phyloP scores from a whole-genome alignment of 2,329 filamentous ascomycete genomes.

The Colletotrichum lentis region DNA sequence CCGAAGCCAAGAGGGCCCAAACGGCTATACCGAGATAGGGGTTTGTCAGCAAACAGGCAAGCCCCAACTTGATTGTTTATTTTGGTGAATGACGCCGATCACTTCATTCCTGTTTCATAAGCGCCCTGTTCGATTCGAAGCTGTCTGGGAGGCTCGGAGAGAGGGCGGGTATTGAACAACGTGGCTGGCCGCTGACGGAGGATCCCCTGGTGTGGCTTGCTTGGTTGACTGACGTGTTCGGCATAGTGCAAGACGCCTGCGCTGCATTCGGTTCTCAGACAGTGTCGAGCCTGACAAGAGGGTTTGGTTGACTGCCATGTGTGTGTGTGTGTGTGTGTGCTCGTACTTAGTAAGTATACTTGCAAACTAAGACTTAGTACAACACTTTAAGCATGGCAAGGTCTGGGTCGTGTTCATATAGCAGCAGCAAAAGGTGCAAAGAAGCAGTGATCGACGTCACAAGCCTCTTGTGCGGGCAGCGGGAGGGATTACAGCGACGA shows the following conservation, averaged over 20 bases:
- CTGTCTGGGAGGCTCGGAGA: not conserved
- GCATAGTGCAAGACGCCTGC: not conserved
- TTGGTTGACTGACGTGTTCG: constrained; percentile 6
- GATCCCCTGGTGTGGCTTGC: not conserved
- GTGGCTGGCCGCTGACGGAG: constrained; percentile 15
- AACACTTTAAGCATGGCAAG: too few species aligned
- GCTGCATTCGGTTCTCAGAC: constrained; percentile 5
- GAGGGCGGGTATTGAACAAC: not conserved
- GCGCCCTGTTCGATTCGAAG: not conserved
- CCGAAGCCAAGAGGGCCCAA: not conserved
- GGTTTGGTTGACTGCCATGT: not conserved
- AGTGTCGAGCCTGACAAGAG: not conserved
- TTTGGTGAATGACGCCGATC: constrained; percentile 15
- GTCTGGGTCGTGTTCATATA: too few species aligned
- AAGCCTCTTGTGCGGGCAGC: constrained; percentile 3
- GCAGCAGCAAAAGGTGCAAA: constrained; percentile 8
- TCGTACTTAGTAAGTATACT: too few species aligned
- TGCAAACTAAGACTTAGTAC: too few species aligned
- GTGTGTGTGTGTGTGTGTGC: constrained; percentile 1
- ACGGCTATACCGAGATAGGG: constrained; percentile 21
- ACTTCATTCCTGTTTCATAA: not conserved
- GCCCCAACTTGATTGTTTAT: constrained; percentile 13
- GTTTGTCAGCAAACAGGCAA: constrained; percentile 22
- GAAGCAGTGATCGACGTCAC: constrained; percentile 30
- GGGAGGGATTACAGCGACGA: constrained; percentile 2